Conservation (phyloP, 164 flowering plant species). For the Buxus sempervirens region DNA sequence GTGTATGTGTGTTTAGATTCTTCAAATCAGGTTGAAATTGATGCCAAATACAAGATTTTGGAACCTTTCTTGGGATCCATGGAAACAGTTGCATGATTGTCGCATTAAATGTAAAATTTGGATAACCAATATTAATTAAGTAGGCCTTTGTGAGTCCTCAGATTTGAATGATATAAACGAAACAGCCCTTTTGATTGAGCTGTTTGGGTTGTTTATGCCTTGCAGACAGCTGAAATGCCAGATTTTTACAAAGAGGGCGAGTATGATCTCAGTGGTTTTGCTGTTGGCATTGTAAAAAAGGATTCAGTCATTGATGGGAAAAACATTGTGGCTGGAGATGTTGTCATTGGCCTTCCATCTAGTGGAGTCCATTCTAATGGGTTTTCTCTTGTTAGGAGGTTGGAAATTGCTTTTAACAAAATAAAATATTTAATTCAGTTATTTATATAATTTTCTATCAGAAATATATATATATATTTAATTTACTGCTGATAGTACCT, state of each 20-base stretch:
- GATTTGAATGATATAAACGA: background rate
- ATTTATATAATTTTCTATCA: background rate
- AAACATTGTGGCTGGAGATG: conserved; percentile 75
- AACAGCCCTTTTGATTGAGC: background rate
- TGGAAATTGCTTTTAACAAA: conserved; percentile 3
- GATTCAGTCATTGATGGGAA: conserved; percentile 86
- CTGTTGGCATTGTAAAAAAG: conserved; percentile 78
- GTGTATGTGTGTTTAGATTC: no score
- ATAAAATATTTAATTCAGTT: background rate
- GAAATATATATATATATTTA: background rate
- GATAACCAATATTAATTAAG: background rate
- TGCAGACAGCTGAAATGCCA: conserved; percentile 97
- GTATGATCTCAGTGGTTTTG: conserved; percentile 95
- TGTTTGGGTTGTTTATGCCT: conserved; percentile 4
- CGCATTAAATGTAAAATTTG: background rate
- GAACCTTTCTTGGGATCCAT: no score
- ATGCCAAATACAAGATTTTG: no score
- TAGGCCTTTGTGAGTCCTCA: background rate
- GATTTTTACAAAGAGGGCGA: conserved; percentile 82
- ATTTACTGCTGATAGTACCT: background rate
- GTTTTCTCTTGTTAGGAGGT: conserved; percentile 97
- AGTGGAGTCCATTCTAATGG: conserved; percentile 99
- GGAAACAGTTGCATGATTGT: no score
- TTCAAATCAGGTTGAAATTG: no score
- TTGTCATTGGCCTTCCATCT: conserved; percentile 89